Percentiles rank a stretch among this genome's conserved stretches.
Conservation (phyloP, 2,329 filamentous ascomycete genomes). For the Diplocarpon rosae region DNA sequence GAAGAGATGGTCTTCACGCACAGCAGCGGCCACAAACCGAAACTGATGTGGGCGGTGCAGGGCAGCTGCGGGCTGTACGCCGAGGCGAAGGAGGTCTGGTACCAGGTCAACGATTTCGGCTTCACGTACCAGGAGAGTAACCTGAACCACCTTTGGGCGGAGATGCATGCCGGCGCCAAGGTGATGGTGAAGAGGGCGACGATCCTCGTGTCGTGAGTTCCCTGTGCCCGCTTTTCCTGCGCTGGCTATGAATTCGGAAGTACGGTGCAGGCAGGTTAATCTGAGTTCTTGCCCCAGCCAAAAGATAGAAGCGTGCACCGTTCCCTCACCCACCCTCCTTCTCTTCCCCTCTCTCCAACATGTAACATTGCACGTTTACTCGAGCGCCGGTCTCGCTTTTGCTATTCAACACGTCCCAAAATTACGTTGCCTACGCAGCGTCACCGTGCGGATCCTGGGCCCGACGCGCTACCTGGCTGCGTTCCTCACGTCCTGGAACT, state of each 20-base stretch:
- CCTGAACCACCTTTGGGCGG: background rate
- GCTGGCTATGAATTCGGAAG: background rate
- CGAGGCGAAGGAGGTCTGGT: constrained; percentile 4
- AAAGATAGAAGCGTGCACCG: constrained; percentile 1
- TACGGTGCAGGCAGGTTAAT: background rate
- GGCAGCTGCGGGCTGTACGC: background rate
- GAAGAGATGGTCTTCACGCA: background rate
- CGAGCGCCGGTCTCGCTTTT: background rate
- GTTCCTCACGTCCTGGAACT: background rate
- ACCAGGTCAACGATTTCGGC: constrained; percentile 1
- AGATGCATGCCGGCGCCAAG: background rate
- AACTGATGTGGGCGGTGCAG: constrained; percentile 3
- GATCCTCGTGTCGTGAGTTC: background rate
- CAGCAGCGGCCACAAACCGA: constrained; percentile 2
- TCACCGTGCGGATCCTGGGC: too few relatives aligned
- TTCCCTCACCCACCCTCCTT: background rate
- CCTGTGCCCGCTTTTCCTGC: background rate
- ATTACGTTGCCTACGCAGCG: background rate
- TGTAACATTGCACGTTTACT: background rate
- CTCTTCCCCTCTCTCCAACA: background rate
- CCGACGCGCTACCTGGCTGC: background rate
- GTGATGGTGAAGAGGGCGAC: background rate
- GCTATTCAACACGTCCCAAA: constrained; percentile 1
- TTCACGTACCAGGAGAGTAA: constrained; percentile 6
- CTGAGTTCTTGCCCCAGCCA: background rate